Evolutionary conservation across 2,329 filamentous ascomycete species (phyloP).

Genomic region (Pseudonectria foliicola): DNA sequence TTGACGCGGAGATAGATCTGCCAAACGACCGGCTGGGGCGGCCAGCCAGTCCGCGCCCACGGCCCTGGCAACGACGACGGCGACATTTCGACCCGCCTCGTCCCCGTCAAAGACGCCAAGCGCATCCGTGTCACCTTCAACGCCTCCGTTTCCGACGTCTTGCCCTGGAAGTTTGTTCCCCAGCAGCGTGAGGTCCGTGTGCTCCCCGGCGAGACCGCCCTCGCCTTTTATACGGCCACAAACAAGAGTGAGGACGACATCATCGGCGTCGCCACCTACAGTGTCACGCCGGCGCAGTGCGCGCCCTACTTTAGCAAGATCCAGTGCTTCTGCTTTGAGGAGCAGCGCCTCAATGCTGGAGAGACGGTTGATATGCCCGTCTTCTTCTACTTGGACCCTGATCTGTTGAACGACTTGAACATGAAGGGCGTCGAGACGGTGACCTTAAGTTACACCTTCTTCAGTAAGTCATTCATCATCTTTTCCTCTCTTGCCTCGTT

Average conservation of each 20-base stretch:
- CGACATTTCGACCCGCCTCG: conserved; percentile 69
- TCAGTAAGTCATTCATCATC: conserved; percentile 73
- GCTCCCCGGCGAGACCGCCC: conserved; percentile 87
- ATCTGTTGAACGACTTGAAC: conserved; percentile 82
- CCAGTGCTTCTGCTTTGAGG: conserved; percentile 98
- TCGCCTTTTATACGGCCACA: conserved; percentile 96
- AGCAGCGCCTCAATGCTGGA: conserved; percentile 85
- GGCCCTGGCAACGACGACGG: conserved; percentile 41
- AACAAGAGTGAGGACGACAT: conserved; percentile 89
- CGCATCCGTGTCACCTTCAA: conserved; percentile 95
- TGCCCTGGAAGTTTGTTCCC: conserved; percentile 95
- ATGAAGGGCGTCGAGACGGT: conserved; percentile 95
- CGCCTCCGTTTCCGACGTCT: conserved; percentile 85
- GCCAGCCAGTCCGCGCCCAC: conserved; percentile 82
- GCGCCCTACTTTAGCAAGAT: conserved; percentile 99
- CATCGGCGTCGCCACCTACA: conserved; percentile 96
- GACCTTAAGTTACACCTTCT: conserved; percentile 95
- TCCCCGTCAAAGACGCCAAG: conserved; percentile 71
- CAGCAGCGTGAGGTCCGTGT: conserved; percentile 96
- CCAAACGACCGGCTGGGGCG: conserved; percentile 83
- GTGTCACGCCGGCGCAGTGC: conserved; percentile 90
- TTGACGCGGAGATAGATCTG: conserved; percentile 52
- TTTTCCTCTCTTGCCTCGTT: background rate
- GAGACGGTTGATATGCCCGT: conserved; percentile 99
- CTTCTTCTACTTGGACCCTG: conserved; percentile 97